Evolutionary conservation across 2,329 filamentous ascomycete species (phyloP).

Genomic region (Didymella lethalis): DNA sequence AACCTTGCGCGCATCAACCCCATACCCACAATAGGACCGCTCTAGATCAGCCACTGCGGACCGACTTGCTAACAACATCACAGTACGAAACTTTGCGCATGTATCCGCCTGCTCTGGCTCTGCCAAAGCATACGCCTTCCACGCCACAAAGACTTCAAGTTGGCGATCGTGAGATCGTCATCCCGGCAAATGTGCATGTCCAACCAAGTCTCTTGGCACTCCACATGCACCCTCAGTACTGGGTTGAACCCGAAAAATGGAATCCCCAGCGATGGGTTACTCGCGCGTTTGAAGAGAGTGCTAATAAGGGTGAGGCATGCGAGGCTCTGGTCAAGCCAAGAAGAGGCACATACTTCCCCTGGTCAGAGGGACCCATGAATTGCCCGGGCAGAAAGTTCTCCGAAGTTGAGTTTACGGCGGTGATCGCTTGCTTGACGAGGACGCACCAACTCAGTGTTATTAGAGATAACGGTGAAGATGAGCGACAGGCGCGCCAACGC

Average conservation of each 20-base stretch:
- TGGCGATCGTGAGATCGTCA: background rate
- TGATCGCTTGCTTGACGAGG: constrained; percentile 25
- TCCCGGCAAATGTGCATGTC: background rate
- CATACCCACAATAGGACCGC: constrained; percentile 2
- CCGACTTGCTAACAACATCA: background rate
- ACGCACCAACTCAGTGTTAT: background rate
- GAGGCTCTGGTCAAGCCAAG: constrained; percentile 11
- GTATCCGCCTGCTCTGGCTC: background rate
- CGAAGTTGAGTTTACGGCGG: constrained; percentile 49
- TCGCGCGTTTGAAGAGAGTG: background rate
- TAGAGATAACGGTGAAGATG: background rate
- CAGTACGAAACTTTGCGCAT: background rate
- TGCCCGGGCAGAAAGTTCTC: constrained; percentile 47
- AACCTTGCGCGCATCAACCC: background rate
- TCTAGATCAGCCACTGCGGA: background rate
- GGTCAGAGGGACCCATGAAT: constrained; percentile 32
- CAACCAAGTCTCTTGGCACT: constrained; percentile 55
- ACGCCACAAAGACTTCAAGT: background rate
- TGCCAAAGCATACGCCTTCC: background rate
- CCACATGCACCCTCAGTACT: constrained; percentile 43
- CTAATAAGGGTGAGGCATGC: constrained; percentile 5
- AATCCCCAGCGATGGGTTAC: constrained; percentile 43
- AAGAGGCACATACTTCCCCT: constrained; percentile 24
- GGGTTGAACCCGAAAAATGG: constrained; percentile 38
- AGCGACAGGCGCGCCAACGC: constrained; percentile 61